Percentiles rank a stretch among this genome's conserved stretches.
Evolutionary conservation across 176 grass and related monocot species (phyloP).

Genomic region (Raddia guianensis): DNA sequence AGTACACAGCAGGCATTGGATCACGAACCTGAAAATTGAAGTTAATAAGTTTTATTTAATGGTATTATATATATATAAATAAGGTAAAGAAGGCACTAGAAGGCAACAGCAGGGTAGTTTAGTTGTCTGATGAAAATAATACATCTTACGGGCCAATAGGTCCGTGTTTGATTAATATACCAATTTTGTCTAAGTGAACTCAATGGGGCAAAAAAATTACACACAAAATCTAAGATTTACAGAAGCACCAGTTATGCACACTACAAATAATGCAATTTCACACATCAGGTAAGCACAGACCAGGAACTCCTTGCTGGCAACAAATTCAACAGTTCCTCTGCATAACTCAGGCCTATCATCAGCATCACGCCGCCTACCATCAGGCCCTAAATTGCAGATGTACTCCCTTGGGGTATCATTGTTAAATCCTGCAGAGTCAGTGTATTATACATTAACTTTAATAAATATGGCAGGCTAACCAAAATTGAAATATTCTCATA

Average conservation of each 20-base stretch:
- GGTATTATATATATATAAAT: neutral
- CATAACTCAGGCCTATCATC: conserved; percentile 97
- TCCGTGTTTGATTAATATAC: neutral
- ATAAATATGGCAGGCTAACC: neutral
- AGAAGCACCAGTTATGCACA: conserved; percentile 7
- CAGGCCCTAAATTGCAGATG: conserved; percentile 93
- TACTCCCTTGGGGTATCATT: conserved; percentile 98
- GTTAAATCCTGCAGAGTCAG: conserved; percentile 60
- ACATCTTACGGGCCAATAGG: neutral
- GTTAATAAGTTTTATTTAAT: conserved; percentile 22
- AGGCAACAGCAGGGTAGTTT: conserved; percentile 10
- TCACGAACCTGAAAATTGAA: conserved; percentile 76
- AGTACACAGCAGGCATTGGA: conserved; percentile 92
- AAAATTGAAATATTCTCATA: neutral
- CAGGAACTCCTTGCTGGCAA: conserved; percentile 98
- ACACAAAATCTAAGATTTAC: conserved; percentile 6
- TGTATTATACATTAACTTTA: conserved; percentile 1
- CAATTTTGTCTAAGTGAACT: neutral
- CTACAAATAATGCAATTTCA: conserved; percentile 30
- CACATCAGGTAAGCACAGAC: conserved; percentile 53
- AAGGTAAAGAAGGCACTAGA: neutral
- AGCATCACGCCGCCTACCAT: conserved; percentile 93
- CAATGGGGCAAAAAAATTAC: neutral
- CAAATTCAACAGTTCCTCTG: conserved; percentile 97
- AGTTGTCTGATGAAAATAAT: conserved; percentile 6